Evolutionary conservation across 805 yeast species (phyloP), one percentile per base, ranked within the genome.

Genomic region (Ogataea paradorogensis): DNA sequence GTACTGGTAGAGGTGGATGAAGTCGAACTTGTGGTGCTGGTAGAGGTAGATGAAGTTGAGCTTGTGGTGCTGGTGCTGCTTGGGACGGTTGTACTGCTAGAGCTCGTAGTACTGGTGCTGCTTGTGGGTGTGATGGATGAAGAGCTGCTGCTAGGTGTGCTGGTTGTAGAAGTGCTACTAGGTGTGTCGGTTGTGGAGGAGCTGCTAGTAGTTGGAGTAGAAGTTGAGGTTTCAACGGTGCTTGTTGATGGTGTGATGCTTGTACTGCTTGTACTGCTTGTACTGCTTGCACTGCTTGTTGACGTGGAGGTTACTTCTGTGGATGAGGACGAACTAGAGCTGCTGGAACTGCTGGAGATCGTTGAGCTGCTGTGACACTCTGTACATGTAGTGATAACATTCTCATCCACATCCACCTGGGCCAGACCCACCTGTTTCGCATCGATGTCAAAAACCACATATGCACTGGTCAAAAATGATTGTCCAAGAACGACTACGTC

Each of bases 381-480:
- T n/a, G 44, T 33, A 34, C 52, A 47, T 5, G 38, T 42, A 4
- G 55, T 49, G 5, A 29, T 20, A 9, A 43, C 50, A 37, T 45
- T 16, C 14, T 43, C 38, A n/a, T 43, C 47, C 24, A 49, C 48
- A 31, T 55, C 47, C 18, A 71, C 73, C 53, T 72, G 76, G 15
- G 80, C 85, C 54, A 83, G 49, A 3, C 84, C 77, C 27, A 83
- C 65, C 51, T 75, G 69, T 33, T 61, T 62, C 52, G 73, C 73
- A 23, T 78, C 85, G 36, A 80, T 61, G 58, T 84, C 83, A 58
- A 73, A 80, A 11, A 80, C 86, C 20, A 78, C 69, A 57, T 81
- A 83, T 2, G 82, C 80, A 42, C 74, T 70, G 38, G 85, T 68
- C 47, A 84, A 61, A 54, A 84, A 74, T 32, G 74, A 71, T 55